phyloP scores from a whole-genome alignment of 192 early-diverging fungal species.

The Thoreauomyces humboldtii region DNA sequence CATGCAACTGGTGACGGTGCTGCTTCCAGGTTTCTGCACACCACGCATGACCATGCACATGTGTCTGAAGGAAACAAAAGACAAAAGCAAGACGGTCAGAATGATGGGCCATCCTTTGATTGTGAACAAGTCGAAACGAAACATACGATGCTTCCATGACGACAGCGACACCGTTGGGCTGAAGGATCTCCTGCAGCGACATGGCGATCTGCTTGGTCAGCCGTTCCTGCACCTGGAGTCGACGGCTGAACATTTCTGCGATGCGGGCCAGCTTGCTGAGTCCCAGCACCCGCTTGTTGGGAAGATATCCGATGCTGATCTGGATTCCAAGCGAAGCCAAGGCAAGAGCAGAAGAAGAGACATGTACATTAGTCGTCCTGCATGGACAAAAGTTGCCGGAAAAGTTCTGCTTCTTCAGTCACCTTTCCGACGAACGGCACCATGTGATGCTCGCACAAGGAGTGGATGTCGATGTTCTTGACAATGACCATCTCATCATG shows the following conservation, averaged over 20 bases:
- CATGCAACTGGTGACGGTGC: slow-evolving; percentile 94
- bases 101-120: background rate
- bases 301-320: slow-evolving; percentile 96
- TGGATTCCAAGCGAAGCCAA: too few species aligned
- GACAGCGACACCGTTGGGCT: slow-evolving; percentile 96
- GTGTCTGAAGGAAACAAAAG: slow-evolving; percentile 54
- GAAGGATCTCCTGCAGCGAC: slow-evolving; percentile 83
- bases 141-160: slow-evolving; percentile 90
- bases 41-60: slow-evolving; percentile 98
- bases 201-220: slow-evolving; percentile 96
- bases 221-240: slow-evolving; percentile 96
- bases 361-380: too few species aligned
- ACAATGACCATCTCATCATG: slow-evolving; percentile 99
- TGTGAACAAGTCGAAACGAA: slow-evolving; percentile 22
- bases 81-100: background rate
- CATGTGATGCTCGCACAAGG: slow-evolving; percentile 98
- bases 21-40: slow-evolving; percentile 94
- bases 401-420: background rate
- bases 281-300: slow-evolving; percentile 91
- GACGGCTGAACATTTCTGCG: slow-evolving; percentile 95
- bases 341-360: background rate
- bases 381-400: too few species aligned
- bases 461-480: slow-evolving; percentile 92
- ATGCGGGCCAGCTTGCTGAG: slow-evolving; percentile 96
- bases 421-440: slow-evolving; percentile 98